Percentiles rank a stretch among this genome's conserved stretches.
phyloP scores from a whole-genome alignment of 2,329 filamentous ascomycete species.

The Periconia digitata region DNA sequence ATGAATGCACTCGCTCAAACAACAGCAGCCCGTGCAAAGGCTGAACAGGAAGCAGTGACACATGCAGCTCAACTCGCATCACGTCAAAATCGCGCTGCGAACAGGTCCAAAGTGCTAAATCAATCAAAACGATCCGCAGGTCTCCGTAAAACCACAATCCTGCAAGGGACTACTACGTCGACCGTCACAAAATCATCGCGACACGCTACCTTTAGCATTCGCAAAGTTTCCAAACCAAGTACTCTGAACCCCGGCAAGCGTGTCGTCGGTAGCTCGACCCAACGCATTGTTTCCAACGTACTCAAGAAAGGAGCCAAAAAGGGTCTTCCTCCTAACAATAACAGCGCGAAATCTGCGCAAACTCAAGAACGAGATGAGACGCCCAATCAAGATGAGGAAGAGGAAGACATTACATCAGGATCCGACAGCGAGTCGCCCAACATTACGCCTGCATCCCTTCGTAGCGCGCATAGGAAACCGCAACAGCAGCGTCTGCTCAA shows the following conservation, averaged over 20 bases:
- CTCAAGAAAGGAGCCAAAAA: conserved; percentile 13
- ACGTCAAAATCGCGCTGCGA: conserved; percentile 35
- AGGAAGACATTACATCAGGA: not conserved
- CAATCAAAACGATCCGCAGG: conserved; percentile 13
- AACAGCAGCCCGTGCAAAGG: conserved; percentile 24
- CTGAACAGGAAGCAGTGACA: conserved; percentile 28
- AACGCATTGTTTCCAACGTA: conserved; percentile 6
- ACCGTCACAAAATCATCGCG: conserved; percentile 21
- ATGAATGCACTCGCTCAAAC: conserved; percentile 24
- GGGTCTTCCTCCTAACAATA: conserved; percentile 7
- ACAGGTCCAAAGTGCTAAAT: conserved; percentile 21
- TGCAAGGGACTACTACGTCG: conserved; percentile 10
- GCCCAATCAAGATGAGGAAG: conserved; percentile 15
- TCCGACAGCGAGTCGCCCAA: conserved; percentile 28
- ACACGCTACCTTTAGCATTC: conserved; percentile 25
- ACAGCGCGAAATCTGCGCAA: conserved; percentile 19
- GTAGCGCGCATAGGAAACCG: conserved; percentile 30
- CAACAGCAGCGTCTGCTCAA: conserved; percentile 7
- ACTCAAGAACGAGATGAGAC: conserved; percentile 7
- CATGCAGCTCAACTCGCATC: conserved; percentile 33
- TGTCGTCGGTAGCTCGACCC: conserved; percentile 7
- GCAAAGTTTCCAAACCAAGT: conserved; percentile 21
- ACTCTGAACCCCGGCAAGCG: conserved; percentile 25
- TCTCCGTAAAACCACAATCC: conserved; percentile 6
- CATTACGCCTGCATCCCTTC: conserved; percentile 40